Conservation (phyloP, 768 basidiomycete genomes). For the Mycena indigotica region DNA sequence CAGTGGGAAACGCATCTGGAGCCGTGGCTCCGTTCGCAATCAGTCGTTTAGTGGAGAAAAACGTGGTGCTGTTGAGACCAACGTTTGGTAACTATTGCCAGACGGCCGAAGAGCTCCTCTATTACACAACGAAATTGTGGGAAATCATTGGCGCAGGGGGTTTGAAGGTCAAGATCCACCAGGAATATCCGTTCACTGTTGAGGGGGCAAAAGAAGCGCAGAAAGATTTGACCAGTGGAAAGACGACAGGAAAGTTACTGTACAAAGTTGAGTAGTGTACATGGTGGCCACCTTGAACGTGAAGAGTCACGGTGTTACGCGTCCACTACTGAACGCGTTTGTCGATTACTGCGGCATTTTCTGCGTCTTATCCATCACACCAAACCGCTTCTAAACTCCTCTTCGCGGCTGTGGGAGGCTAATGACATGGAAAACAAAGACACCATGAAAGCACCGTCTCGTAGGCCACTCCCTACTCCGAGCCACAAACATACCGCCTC, state of each 20-base stretch:
- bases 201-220: constrained; percentile 82
- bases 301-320: background rate
- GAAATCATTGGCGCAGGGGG: constrained; percentile 58
- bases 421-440: constrained; percentile 39
- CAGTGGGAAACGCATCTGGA: constrained; percentile 91
- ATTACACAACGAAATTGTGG: constrained; percentile 71
- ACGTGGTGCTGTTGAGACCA: constrained; percentile 77
- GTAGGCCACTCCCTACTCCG: constrained; percentile 45
- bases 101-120: constrained; percentile 70
- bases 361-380: no score
- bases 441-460: constrained; percentile 42
- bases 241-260: constrained; percentile 84
- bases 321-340: no score
- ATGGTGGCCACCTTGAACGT: background rate
- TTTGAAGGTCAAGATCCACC: constrained; percentile 67
- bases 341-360: no score
- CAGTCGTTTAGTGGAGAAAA: constrained; percentile 76
- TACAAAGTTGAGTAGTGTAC: constrained; percentile 55
- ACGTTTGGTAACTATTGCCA: constrained; percentile 76
- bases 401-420: no score
- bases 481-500: constrained; percentile 26
- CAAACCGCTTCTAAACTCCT: no score
- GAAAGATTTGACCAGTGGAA: constrained; percentile 71
- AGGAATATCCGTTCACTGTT: constrained; percentile 82
- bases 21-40: constrained; percentile 75